phyloP scores from a whole-genome alignment of 805 yeast species.

The Metschnikowia sp. region DNA sequence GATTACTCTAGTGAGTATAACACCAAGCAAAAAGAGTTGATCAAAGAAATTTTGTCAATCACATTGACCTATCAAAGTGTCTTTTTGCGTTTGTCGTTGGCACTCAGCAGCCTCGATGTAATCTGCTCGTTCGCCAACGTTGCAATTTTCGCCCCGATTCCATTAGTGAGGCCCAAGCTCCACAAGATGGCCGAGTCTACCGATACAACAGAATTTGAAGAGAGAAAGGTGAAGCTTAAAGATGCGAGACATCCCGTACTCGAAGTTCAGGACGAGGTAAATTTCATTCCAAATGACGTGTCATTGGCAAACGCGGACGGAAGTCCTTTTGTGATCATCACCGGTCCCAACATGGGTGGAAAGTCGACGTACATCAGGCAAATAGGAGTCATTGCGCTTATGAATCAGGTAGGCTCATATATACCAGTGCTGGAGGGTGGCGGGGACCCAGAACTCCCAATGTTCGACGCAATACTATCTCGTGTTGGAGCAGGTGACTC shows the following conservation, averaged over 20 bases:
- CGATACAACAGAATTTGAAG: conserved; percentile 23
- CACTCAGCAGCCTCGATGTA: conserved; percentile 77
- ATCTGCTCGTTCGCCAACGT: conserved; percentile 82
- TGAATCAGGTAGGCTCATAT: conserved; percentile 89
- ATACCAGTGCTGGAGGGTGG: conserved; percentile 62
- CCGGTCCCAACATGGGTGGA: conserved; percentile 98
- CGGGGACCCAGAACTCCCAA: conserved; percentile 61
- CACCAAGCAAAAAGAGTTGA: conserved; percentile 70
- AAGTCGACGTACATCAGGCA: conserved; percentile 91
- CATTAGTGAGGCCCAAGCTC: conserved; percentile 74
- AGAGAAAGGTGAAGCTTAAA: conserved; percentile 51
- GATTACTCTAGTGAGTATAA: conserved; percentile 66
- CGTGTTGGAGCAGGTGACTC: conserved; percentile 99
- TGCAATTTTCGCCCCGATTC: conserved; percentile 70
- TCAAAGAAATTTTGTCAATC: conserved; percentile 76
- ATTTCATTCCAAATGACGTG: conserved; percentile 93
- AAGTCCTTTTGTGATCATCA: conserved; percentile 75
- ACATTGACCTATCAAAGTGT: conserved; percentile 80
- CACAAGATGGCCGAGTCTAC: conserved; percentile 44
- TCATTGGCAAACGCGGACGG: conserved; percentile 43
- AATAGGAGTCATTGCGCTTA: conserved; percentile 77
- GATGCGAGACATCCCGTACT: conserved; percentile 94
- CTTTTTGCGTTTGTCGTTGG: conserved; percentile 60
- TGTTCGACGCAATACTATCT: conserved; percentile 89
- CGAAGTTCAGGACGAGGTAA: conserved; percentile 85